Conservation (phyloP, 2,329 filamentous ascomycete species). For the Mycocentrospora acerina region DNA sequence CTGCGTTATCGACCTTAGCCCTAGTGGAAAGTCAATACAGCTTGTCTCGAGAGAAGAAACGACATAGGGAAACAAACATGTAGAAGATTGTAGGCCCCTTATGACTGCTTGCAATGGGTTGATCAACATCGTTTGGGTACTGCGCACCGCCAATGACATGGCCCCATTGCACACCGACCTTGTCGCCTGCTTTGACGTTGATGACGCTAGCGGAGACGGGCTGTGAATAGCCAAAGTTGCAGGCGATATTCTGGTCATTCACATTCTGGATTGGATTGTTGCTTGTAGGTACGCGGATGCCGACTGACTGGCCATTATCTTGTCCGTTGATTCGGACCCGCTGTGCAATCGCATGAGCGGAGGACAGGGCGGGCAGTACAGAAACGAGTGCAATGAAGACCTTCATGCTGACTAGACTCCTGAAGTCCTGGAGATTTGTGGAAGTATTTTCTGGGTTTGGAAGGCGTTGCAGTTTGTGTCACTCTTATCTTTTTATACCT, state of each 20-base stretch:
- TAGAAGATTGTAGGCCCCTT: constrained; percentile 48
- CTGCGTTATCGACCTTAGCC: constrained; percentile 46
- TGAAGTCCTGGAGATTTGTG: no score
- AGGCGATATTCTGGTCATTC: constrained; percentile 50
- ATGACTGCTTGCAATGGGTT: constrained; percentile 53
- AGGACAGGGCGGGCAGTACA: constrained; percentile 34
- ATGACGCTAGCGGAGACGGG: constrained; percentile 46
- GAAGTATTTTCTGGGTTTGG: no score
- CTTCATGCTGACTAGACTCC: constrained; percentile 25
- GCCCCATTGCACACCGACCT: constrained; percentile 55
- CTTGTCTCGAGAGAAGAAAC: not conserved
- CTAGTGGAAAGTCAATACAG: constrained; percentile 12
- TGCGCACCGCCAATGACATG: constrained; percentile 58
- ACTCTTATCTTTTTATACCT: no score
- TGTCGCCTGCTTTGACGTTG: constrained; percentile 53
- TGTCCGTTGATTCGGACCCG: constrained; percentile 42
- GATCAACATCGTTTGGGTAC: constrained; percentile 47
- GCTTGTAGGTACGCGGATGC: constrained; percentile 52
- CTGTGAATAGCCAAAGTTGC: constrained; percentile 46
- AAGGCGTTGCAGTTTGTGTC: no score
- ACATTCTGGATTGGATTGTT: constrained; percentile 56
- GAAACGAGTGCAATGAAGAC: constrained; percentile 25
- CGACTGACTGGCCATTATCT: constrained; percentile 53
- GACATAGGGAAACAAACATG: constrained; percentile 22
- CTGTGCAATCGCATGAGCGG: constrained; percentile 50